Conservation (phyloP, 352 stramenopile species). For the Thalassiosira livingstoniorum region DNA sequence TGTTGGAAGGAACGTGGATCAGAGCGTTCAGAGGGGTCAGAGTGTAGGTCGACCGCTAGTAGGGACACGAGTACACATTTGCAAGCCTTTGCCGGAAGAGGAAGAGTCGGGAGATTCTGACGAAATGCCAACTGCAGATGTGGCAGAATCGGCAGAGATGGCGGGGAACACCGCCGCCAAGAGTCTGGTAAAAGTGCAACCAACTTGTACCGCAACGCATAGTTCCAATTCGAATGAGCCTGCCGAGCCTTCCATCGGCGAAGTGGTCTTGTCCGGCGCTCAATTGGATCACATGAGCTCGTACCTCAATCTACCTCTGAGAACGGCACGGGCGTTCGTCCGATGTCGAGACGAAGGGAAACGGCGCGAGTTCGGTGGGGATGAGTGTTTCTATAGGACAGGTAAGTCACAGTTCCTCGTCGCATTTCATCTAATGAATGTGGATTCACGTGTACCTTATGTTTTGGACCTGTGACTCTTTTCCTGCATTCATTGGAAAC, state of each 20-base stretch:
- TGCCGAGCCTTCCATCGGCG: slow-evolving; percentile 51
- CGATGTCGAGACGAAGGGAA: slow-evolving; percentile 4
- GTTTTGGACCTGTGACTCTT: too few relatives aligned
- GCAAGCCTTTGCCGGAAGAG: slow-evolving; percentile 41
- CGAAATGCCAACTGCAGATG: too few relatives aligned
- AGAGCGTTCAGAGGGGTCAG: too few relatives aligned
- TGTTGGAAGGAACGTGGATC: background rate
- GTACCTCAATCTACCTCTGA: slow-evolving; percentile 73
- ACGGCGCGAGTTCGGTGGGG: background rate
- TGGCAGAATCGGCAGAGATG: too few relatives aligned
- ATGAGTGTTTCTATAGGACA: slow-evolving; percentile 72
- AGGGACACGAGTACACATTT: slow-evolving; percentile 70
- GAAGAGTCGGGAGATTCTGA: background rate
- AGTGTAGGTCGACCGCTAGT: slow-evolving; percentile 67
- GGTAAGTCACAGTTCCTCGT: too few relatives aligned
- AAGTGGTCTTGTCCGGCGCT: slow-evolving; percentile 75
- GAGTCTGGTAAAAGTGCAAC: too few relatives aligned
- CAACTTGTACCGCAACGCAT: too few relatives aligned
- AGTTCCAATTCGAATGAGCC: background rate
- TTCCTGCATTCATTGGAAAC: too few relatives aligned
- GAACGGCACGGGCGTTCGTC: slow-evolving; percentile 68
- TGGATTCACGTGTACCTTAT: too few relatives aligned
- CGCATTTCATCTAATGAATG: too few relatives aligned
- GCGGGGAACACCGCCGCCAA: too few relatives aligned
- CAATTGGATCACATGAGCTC: slow-evolving; percentile 73